These are phyloP conservation scores for Gossypium bickii DNA, from an alignment of 345 rosid species.

Conservation along the genomic window DNA sequence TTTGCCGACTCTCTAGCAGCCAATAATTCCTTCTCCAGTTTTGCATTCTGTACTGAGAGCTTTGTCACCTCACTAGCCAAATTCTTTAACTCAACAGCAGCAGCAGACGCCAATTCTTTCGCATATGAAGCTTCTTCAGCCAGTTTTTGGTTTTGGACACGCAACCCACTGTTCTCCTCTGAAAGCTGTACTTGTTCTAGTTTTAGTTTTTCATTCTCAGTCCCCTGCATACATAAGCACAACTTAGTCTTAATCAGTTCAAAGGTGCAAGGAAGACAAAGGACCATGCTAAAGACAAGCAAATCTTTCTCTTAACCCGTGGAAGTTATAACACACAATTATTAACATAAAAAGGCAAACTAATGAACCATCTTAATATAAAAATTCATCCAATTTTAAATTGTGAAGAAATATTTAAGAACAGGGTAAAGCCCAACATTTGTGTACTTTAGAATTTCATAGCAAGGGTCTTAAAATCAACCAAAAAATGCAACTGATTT, in stretches of 20 bases:
- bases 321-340: neutral
- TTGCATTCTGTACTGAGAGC: conserved; percentile 72
- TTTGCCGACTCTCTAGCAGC: conserved; percentile 69
- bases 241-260: conserved; percentile 11
- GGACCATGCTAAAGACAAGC: neutral
- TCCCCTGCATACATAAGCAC: conserved; percentile 44
- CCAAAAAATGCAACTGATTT: neutral
- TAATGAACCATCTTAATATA: conserved; percentile 4
- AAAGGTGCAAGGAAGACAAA: neutral
- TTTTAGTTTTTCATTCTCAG: conserved; percentile 80
- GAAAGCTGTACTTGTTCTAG: conserved; percentile 73
- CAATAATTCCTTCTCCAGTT: conserved; percentile 71
- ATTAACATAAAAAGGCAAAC: neutral
- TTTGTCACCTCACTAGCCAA: conserved; percentile 92
- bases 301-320: neutral
- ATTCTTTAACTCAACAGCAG: conserved; percentile 96
- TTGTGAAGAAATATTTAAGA: neutral
- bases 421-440: neutral
- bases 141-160: conserved; percentile 80
- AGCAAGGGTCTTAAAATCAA: neutral
- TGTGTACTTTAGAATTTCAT: neutral
- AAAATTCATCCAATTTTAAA: neutral
- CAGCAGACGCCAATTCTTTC: conserved; percentile 96
- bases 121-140: conserved; percentile 98
- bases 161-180: conserved; percentile 87